Evolutionary conservation across 2,329 filamentous ascomycete genomes (phyloP).

Genomic region (Diaporthe longicolla): DNA sequence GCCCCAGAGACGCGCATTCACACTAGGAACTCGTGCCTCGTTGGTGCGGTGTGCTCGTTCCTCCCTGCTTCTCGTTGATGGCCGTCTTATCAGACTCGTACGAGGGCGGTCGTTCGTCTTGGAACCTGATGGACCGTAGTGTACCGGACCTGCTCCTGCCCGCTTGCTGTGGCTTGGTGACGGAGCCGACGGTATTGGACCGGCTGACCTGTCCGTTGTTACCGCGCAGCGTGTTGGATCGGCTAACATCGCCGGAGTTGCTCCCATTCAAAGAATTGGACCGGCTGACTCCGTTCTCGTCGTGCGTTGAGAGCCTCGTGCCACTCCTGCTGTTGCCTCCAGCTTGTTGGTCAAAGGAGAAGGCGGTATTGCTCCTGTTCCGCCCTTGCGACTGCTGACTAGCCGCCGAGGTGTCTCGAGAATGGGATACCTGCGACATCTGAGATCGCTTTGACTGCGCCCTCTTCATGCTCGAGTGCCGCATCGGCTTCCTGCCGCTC

Average conservation of each 20-base stretch:
- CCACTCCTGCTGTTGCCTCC: slow-evolving; percentile 26
- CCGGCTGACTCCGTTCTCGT: slow-evolving; percentile 44
- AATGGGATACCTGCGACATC: slow-evolving; percentile 33
- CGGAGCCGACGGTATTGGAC: slow-evolving; percentile 38
- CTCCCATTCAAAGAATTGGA: slow-evolving; percentile 13
- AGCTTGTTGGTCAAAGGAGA: slow-evolving; percentile 40
- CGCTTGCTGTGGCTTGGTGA: slow-evolving; percentile 14
- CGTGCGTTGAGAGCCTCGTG: slow-evolving; percentile 49
- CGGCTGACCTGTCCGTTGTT: slow-evolving; percentile 33
- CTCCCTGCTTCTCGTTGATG: slow-evolving; percentile 25
- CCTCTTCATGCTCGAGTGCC: slow-evolving; percentile 42
- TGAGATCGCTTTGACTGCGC: slow-evolving; percentile 40
- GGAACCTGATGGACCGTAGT: slow-evolving; percentile 33
- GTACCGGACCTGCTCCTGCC: slow-evolving; percentile 34
- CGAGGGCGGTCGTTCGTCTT: slow-evolving; percentile 39
- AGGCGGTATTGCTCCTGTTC: slow-evolving; percentile 40
- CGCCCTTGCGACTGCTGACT: slow-evolving; percentile 19
- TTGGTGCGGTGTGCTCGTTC: background rate
- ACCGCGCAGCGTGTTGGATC: slow-evolving; percentile 35
- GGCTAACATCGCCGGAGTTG: slow-evolving; percentile 36
- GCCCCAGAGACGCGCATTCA: background rate
- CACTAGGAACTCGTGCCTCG: slow-evolving; percentile 16
- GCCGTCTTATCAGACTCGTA: slow-evolving; percentile 40
- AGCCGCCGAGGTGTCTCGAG: slow-evolving; percentile 18
- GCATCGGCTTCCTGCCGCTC: slow-evolving; percentile 53